Conservation (phyloP, 192 early-diverging fungal species). For the Coemansia sp. region DNA sequence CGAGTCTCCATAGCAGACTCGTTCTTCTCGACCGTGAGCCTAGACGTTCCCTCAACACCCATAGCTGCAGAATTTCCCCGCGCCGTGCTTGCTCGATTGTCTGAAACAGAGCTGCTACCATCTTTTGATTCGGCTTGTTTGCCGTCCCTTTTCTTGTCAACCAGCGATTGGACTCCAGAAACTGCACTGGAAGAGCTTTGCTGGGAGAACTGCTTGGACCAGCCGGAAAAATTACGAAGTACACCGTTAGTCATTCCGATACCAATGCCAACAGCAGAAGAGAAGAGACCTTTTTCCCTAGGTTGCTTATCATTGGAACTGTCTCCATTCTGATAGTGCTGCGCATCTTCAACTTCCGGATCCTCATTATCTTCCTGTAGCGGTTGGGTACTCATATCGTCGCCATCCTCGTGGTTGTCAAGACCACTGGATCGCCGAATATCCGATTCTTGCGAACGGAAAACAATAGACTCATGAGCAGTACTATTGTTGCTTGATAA, state of each 20-base stretch:
- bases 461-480: slow-evolving; percentile 18
- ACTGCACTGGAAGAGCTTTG: slow-evolving; percentile 20
- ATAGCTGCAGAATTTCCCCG: neutral
- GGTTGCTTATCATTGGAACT: neutral
- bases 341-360: neutral
- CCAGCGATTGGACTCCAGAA: neutral
- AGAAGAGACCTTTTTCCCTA: neutral
- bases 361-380: neutral
- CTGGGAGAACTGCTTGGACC: slow-evolving; percentile 23
- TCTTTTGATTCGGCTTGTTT: neutral
- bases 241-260: slow-evolving; percentile 35
- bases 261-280: slow-evolving; percentile 16
- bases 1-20: slow-evolving; percentile 14
- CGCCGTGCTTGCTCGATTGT: neutral
- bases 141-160: neutral
- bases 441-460: neutral
- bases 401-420: neutral
- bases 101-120: neutral
- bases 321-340: neutral
- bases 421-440: neutral
- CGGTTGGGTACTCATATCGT: slow-evolving; percentile 15
- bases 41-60: neutral
- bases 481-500: neutral
- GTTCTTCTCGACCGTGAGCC: neutral
- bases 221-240: slow-evolving; percentile 37